Evolutionary conservation across 805 yeast species (phyloP).

Genomic region (Yarrowia keelungensis): DNA sequence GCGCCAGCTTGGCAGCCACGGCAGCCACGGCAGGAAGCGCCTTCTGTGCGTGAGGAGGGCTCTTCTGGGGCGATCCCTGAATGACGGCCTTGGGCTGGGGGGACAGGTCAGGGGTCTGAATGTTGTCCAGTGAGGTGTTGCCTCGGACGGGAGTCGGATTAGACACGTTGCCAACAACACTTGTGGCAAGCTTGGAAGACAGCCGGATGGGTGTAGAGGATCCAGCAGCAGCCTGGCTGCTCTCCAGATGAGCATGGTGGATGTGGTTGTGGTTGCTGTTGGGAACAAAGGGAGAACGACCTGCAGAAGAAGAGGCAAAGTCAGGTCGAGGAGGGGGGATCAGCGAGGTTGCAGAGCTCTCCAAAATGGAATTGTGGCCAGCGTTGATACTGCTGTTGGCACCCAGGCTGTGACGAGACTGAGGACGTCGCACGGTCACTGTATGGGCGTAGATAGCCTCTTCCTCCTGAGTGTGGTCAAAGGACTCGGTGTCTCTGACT

Average conservation of each 20-base stretch:
- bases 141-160: slow-evolving; percentile 10
- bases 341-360: slow-evolving; percentile 11
- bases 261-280: slow-evolving; percentile 5
- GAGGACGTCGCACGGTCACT: slow-evolving; percentile 4
- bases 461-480: slow-evolving; percentile 19
- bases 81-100: slow-evolving; percentile 12
- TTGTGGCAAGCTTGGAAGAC: background rate
- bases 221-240: slow-evolving; percentile 8
- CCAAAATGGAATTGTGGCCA: slow-evolving; percentile 27
- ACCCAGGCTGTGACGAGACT: background rate
- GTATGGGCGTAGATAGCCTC: slow-evolving; percentile 24
- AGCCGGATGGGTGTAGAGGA: slow-evolving; percentile 9
- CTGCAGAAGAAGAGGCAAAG: slow-evolving; percentile 3
- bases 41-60: slow-evolving; percentile 11
- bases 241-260: slow-evolving; percentile 11
- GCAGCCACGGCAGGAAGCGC: background rate
- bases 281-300: background rate
- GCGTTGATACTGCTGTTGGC: no score
- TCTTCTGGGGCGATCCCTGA: slow-evolving; percentile 11
- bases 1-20: no score
- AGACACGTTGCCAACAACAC: background rate
- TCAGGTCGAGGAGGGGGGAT: slow-evolving; percentile 11
- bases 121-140: slow-evolving; percentile 8
- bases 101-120: slow-evolving; percentile 12
- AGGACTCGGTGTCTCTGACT: slow-evolving; percentile 11